Evolutionary conservation across 305 asterid species (phyloP).

Genomic region (Galium porrigens): DNA sequence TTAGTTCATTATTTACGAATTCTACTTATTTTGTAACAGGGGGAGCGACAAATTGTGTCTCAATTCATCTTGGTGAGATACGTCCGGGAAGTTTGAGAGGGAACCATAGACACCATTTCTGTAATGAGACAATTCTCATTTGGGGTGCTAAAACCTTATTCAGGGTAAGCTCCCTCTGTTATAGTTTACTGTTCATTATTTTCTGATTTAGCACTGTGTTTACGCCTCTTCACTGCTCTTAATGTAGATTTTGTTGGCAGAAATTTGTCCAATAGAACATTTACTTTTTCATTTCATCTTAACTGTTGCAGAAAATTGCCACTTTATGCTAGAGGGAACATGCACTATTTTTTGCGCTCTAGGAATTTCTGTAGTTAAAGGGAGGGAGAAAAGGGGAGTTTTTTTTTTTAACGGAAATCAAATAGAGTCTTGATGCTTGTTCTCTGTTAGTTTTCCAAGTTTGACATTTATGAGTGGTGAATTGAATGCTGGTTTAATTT

Average conservation of each 20-base stretch:
- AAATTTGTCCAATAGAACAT: background rate
- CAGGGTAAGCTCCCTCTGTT: constrained; percentile 36
- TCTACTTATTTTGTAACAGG: constrained; percentile 33
- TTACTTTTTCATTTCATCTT: background rate
- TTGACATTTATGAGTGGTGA: background rate
- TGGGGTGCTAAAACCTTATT: constrained; percentile 91
- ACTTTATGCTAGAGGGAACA: background rate
- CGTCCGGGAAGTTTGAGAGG: constrained; percentile 65
- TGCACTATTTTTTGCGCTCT: background rate
- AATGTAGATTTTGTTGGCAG: too few relatives aligned
- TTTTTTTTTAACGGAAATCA: background rate
- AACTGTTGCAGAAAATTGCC: background rate
- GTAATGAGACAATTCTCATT: constrained; percentile 77
- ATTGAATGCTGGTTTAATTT: background rate
- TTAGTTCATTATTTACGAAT: constrained; percentile 4
- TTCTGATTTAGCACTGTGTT: background rate
- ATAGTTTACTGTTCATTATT: background rate
- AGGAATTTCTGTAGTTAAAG: background rate
- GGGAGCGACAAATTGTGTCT: constrained; percentile 52
- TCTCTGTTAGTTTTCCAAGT: background rate
- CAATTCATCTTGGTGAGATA: constrained; percentile 71
- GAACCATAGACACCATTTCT: constrained; percentile 73
- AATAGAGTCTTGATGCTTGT: background rate
- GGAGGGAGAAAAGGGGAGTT: background rate
- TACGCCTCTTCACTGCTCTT: background rate